Evolutionary conservation across 176 grass and related monocot species (phyloP).

Genomic region (Tuctoria greenei): DNA sequence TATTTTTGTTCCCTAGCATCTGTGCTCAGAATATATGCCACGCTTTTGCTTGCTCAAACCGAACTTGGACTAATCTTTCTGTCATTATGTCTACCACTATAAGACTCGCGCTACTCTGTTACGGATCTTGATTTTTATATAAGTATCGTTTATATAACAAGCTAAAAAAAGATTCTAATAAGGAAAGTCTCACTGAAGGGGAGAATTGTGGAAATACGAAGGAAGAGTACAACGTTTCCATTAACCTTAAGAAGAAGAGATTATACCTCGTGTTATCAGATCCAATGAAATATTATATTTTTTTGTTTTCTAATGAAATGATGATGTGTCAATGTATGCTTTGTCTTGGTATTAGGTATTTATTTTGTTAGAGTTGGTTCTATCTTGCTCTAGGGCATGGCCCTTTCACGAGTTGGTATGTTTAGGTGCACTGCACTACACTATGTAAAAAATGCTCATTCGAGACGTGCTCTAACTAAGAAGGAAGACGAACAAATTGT

Average conservation of each 20-base stretch:
- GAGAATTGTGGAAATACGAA: background rate
- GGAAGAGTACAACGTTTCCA: background rate
- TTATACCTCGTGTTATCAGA: too few relatives aligned
- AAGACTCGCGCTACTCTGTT: background rate
- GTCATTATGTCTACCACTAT: background rate
- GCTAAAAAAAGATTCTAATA: background rate
- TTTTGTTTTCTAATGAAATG: background rate
- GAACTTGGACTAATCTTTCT: background rate
- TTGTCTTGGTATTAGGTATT: background rate
- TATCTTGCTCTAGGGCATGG: background rate
- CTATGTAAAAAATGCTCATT: too few relatives aligned
- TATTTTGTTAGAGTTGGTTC: background rate
- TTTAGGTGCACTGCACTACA: background rate
- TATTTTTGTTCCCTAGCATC: slow-evolving; percentile 1
- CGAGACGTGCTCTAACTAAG: too few relatives aligned
- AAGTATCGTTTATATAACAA: background rate
- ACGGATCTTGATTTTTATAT: background rate
- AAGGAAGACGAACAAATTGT: too few relatives aligned
- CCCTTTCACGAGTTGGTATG: background rate
- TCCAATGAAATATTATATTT: background rate
- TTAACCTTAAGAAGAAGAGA: background rate
- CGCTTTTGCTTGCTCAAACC: background rate
- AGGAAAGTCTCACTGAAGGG: background rate
- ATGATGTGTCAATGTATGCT: background rate
- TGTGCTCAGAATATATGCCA: slow-evolving; percentile 3